phyloP scores from a whole-genome alignment of 768 basidiomycete species.

The Ephemerocybe angulata region DNA sequence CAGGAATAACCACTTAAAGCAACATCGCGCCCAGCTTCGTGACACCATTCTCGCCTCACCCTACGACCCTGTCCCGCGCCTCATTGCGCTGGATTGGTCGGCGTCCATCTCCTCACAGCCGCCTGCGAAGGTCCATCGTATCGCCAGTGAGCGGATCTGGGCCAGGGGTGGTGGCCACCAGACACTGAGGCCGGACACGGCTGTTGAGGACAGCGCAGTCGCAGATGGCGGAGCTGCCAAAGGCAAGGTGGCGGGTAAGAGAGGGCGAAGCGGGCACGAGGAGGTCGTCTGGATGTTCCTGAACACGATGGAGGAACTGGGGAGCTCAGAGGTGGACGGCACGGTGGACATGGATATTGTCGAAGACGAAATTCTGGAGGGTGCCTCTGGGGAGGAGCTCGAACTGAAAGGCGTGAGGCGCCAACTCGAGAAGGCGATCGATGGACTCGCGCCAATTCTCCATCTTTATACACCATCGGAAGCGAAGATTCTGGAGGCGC shows the following conservation, averaged over 20 bases:
- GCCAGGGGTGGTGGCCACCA: conserved; percentile 84
- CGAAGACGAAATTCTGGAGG: conserved; percentile 19
- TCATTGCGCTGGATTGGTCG: conserved; percentile 82
- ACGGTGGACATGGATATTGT: conserved; percentile 58
- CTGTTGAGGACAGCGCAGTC: conserved; percentile 2
- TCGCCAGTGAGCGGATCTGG: conserved; percentile 74
- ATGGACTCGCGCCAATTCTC: conserved; percentile 34
- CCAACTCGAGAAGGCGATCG: conserved; percentile 55
- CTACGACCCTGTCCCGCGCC: conserved; percentile 53
- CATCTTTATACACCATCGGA: conserved; percentile 45
- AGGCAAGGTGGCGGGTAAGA: neutral
- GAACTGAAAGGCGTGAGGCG: conserved; percentile 33
- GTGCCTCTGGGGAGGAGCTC: neutral
- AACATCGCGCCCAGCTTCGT: conserved; percentile 74
- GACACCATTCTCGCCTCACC: conserved; percentile 45
- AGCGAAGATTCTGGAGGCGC: conserved; percentile 54
- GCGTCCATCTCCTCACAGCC: conserved; percentile 40
- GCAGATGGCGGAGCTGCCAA: neutral
- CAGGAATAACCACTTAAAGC: conserved; percentile 83
- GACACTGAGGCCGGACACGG: conserved; percentile 58
- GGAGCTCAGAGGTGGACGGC: conserved; percentile 56
- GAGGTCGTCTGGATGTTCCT: conserved; percentile 82
- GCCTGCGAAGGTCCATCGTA: conserved; percentile 59
- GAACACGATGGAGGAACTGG: conserved; percentile 55
- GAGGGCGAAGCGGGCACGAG: conserved; percentile 56